Evolutionary conservation across 2,329 filamentous ascomycete genomes (phyloP).

Genomic region (Monilinia polystroma): DNA sequence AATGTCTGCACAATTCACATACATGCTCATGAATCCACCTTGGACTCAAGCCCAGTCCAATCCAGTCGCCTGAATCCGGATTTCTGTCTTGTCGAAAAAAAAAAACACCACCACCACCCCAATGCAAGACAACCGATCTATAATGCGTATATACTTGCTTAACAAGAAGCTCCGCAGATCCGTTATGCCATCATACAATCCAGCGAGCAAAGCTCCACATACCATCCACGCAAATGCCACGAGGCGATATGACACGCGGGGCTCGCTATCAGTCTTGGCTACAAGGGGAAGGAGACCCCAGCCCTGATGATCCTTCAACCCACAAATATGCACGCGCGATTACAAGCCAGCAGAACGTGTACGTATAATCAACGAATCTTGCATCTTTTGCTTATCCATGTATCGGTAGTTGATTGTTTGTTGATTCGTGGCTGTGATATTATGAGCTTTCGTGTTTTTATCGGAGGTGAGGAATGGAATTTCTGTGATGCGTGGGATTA

Average conservation of each 20-base stretch:
- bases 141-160: too few relatives aligned
- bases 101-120: too few relatives aligned
- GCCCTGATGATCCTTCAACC: slow-evolving; percentile 1
- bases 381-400: neutral
- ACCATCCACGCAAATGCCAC: neutral
- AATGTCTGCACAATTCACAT: too few relatives aligned
- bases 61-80: too few relatives aligned
- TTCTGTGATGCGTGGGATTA: neutral
- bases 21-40: too few relatives aligned
- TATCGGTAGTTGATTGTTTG: too few relatives aligned
- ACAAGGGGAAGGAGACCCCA: slow-evolving; percentile 2
- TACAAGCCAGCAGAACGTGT: neutral
- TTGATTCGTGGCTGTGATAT: too few relatives aligned
- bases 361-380: slow-evolving; percentile 2
- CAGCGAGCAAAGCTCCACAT: neutral
- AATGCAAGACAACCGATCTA: too few relatives aligned
- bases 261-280: neutral
- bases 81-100: too few relatives aligned
- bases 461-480: neutral
- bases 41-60: too few relatives aligned
- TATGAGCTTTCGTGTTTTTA: slow-evolving; percentile 5
- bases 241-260: neutral
- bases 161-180: too few relatives aligned
- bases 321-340: slow-evolving; percentile 14
- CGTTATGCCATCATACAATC: too few relatives aligned